These are phyloP conservation scores for Vigna mungo DNA, from an alignment of 306 rosid genomes.

Conservation along the genomic window DNA sequence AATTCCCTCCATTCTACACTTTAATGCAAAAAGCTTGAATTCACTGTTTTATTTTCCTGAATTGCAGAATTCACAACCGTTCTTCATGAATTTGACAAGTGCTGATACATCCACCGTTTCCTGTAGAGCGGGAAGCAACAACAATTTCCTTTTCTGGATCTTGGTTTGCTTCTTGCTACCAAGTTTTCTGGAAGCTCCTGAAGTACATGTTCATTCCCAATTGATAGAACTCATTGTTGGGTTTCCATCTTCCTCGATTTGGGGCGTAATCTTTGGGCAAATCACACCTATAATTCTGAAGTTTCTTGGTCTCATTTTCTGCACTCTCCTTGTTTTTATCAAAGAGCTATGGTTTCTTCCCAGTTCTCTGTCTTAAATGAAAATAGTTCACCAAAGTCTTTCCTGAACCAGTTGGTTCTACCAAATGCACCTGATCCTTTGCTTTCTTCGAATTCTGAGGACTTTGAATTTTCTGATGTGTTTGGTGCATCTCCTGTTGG, in stretches of 20 bases:
- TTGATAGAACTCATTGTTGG: slow-evolving; percentile 55
- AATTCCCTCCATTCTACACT: slow-evolving; percentile 8
- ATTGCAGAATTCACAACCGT: slow-evolving; percentile 58
- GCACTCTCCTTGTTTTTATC: slow-evolving; percentile 27
- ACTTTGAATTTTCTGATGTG: slow-evolving; percentile 72
- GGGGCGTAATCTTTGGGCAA: slow-evolving; percentile 34
- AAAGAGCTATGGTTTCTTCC: slow-evolving; percentile 67
- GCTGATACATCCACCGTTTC: slow-evolving; percentile 71
- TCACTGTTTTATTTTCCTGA: slow-evolving; percentile 34
- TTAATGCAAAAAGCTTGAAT: slow-evolving; percentile 27
- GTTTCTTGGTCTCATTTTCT: slow-evolving; percentile 29
- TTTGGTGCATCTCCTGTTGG: slow-evolving; percentile 68
- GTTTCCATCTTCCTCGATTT: slow-evolving; percentile 53
- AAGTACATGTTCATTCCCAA: slow-evolving; percentile 57
- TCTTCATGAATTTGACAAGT: slow-evolving; percentile 78
- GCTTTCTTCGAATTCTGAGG: slow-evolving; percentile 49
- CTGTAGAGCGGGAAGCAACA: slow-evolving; percentile 82
- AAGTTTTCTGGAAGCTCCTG: slow-evolving; percentile 61
- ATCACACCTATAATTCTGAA: slow-evolving; percentile 35
- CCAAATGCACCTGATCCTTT: slow-evolving; percentile 56
- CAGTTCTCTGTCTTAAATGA: slow-evolving; percentile 56
- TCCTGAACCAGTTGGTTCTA: slow-evolving; percentile 52
- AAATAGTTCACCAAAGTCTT: slow-evolving; percentile 47
- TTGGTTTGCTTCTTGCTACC: slow-evolving; percentile 71
- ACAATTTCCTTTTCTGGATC: slow-evolving; percentile 69